Percentiles rank a stretch among this genome's conserved stretches.
These are phyloP conservation scores for Elsinoe australis DNA, from an alignment of 2,329 filamentous ascomycete species.

Conservation along the genomic window DNA sequence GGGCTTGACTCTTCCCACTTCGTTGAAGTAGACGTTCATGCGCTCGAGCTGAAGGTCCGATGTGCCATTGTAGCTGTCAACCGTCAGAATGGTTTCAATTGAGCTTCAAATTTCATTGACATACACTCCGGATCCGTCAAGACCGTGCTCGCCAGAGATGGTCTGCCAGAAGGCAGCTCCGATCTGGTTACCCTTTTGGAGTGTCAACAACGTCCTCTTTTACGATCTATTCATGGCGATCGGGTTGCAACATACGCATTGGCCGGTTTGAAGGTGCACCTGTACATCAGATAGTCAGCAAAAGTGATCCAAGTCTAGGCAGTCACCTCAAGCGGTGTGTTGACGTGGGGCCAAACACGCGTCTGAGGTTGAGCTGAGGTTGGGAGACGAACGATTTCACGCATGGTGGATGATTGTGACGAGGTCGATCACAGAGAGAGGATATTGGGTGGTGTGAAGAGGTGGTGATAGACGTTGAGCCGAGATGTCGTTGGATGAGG, in stretches of 20 bases:
- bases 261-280: slow-evolving; percentile 99
- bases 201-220: slow-evolving; percentile 26
- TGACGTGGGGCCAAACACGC: slow-evolving; percentile 38
- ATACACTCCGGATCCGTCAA: slow-evolving; percentile 94
- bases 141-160: slow-evolving; percentile 69
- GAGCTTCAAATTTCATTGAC: slow-evolving; percentile 33
- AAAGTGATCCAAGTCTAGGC: slow-evolving; percentile 27
- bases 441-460: slow-evolving; percentile 8
- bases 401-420: slow-evolving; percentile 44
- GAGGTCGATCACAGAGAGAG: slow-evolving; percentile 3
- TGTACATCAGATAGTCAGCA: slow-evolving; percentile 55
- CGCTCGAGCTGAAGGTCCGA: slow-evolving; percentile 99
- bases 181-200: slow-evolving; percentile 91
- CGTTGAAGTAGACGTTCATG: slow-evolving; percentile 99
- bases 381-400: slow-evolving; percentile 57
- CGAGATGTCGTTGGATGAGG: slow-evolving; percentile 1
- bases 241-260: slow-evolving; percentile 67
- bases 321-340: slow-evolving; percentile 27
- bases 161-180: slow-evolving; percentile 95
- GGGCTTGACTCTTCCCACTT: slow-evolving; percentile 48
- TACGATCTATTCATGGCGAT: slow-evolving; percentile 1
- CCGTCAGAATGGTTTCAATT: slow-evolving; percentile 24
- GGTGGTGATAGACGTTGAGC: slow-evolving; percentile 17
- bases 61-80: slow-evolving; percentile 80
- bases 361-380: slow-evolving; percentile 29